These are phyloP conservation scores for Lolium rigidum DNA, from an alignment of 176 grass and related monocot species.

Conservation along the genomic window DNA sequence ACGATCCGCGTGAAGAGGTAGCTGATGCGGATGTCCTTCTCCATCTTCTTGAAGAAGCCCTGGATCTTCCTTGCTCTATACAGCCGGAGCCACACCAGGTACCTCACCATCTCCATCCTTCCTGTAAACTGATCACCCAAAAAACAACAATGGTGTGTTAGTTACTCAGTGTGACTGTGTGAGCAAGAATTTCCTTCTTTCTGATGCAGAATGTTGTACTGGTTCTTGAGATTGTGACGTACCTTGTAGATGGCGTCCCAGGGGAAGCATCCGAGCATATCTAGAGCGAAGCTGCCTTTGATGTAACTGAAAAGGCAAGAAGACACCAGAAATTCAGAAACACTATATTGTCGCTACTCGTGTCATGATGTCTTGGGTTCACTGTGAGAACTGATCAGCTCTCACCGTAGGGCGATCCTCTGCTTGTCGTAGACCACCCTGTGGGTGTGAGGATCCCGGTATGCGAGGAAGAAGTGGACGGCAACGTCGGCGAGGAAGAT, in stretches of 20 bases:
- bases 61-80: slow-evolving; percentile 72
- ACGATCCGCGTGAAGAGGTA: slow-evolving; percentile 88
- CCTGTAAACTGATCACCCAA: slow-evolving; percentile 52
- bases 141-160: neutral
- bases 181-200: neutral
- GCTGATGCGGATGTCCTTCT: slow-evolving; percentile 97
- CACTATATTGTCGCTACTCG: neutral
- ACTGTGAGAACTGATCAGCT: neutral
- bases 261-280: slow-evolving; percentile 84
- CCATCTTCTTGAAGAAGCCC: slow-evolving; percentile 79
- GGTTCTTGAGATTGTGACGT: neutral
- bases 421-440: slow-evolving; percentile 66
- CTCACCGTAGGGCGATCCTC: slow-evolving; percentile 68
- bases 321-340: neutral
- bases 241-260: slow-evolving; percentile 95
- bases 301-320: slow-evolving; percentile 63
- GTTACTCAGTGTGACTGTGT: neutral
- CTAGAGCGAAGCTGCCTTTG: slow-evolving; percentile 70
- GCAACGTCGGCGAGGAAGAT: slow-evolving; percentile 83
- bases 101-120: slow-evolving; percentile 64
- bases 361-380: neutral
- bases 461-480: slow-evolving; percentile 73
- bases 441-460: slow-evolving; percentile 74
- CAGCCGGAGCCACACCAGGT: slow-evolving; percentile 71
- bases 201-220: too few species aligned